These are phyloP conservation scores for Afroboletus lepidellus DNA, from an alignment of 1,284 basidiomycete genomes.

Conservation along the genomic window DNA sequence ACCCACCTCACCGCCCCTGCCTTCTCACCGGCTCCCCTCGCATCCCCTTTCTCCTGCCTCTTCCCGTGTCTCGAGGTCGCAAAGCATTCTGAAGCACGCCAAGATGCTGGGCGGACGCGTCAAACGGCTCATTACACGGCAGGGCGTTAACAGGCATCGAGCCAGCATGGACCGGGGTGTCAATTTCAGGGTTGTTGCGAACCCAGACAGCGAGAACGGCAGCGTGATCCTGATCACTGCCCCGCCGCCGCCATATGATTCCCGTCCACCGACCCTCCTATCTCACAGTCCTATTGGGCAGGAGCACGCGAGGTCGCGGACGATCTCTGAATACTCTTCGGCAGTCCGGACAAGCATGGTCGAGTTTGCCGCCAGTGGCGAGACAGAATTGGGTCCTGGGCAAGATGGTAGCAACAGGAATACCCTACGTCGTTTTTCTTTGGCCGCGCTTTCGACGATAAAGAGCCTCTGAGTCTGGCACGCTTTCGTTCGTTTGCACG, in stretches of 20 bases:
- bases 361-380: constrained; percentile 13
- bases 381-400: constrained; percentile 15
- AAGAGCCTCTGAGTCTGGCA: constrained; percentile 18
- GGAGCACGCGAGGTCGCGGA: constrained; percentile 16
- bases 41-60: background rate
- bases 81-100: constrained; percentile 27
- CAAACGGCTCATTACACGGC: constrained; percentile 25
- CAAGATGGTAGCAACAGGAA: constrained; percentile 20
- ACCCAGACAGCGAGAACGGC: constrained; percentile 32
- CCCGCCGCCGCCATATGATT: constrained; percentile 28
- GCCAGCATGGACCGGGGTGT: constrained; percentile 23
- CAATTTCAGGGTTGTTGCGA: constrained; percentile 20
- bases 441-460: constrained; percentile 29
- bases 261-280: background rate
- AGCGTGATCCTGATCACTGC: constrained; percentile 34
- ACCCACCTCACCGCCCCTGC: constrained; percentile 1
- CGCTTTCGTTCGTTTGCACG: background rate
- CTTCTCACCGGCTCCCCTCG: constrained; percentile 4
- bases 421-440: constrained; percentile 27
- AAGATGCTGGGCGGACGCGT: constrained; percentile 29
- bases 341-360: constrained; percentile 12
- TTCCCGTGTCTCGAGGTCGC: constrained; percentile 15
- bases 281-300: constrained; percentile 7
- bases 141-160: constrained; percentile 7
- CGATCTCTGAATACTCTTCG: constrained; percentile 27